Conservation (phyloP, 768 basidiomycete genomes). For the Russula earlei region DNA sequence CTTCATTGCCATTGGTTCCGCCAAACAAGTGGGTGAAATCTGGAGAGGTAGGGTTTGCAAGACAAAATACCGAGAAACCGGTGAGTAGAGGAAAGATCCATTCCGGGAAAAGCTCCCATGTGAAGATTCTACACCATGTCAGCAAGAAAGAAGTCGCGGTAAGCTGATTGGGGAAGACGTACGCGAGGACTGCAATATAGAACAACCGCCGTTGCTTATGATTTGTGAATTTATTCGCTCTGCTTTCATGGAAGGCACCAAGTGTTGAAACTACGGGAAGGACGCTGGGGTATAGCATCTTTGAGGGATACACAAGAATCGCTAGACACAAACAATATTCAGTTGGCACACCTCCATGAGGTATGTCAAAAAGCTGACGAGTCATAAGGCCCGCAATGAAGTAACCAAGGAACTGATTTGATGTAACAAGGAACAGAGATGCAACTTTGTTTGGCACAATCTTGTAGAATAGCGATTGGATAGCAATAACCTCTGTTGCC, state of each 20-base stretch:
- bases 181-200: conserved; percentile 36
- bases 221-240: too few relatives aligned
- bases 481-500: conserved; percentile 44
- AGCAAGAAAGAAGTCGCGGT: neutral
- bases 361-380: conserved; percentile 26
- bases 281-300: conserved; percentile 42
- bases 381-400: conserved; percentile 47
- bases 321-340: conserved; percentile 23
- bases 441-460: conserved; percentile 37
- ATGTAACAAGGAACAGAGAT: conserved; percentile 36
- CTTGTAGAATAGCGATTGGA: conserved; percentile 38
- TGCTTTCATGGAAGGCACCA: conserved; percentile 34
- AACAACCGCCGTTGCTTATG: conserved; percentile 40
- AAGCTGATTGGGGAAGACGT: neutral
- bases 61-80: conserved; percentile 25
- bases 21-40: conserved; percentile 23
- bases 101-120: conserved; percentile 21
- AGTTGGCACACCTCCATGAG: neutral
- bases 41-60: conserved; percentile 21
- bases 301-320: conserved; percentile 42
- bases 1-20: conserved; percentile 23
- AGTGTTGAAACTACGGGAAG: conserved; percentile 41
- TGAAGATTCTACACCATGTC: conserved; percentile 25
- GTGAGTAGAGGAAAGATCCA: conserved; percentile 22
- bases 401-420: conserved; percentile 36